Evolutionary conservation across 768 basidiomycete genomes (phyloP), one percentile per base, ranked within the genome.

Genomic region (Termitomyces sp.): DNA sequence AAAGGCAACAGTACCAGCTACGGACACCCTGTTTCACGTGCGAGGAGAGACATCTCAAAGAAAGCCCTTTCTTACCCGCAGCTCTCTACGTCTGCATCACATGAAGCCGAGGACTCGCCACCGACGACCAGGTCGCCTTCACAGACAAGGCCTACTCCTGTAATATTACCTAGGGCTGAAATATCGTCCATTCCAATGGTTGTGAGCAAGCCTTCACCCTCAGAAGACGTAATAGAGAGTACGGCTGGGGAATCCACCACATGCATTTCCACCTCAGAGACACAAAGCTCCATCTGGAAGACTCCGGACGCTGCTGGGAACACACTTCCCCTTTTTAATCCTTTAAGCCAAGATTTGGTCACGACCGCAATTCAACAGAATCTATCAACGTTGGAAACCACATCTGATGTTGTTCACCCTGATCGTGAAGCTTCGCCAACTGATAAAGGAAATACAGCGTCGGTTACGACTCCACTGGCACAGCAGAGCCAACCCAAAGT

Each of bases 81-180:
- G 5, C 34, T 57, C 28, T n/a, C n/a, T 34, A 44, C 47, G 26
- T 39, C 45, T 31, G n/a, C 36, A 29, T 51, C 54, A 28, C 20
- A 28, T 24, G 51, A 53, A 44, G 20, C 29, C 6, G 49, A 34
- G 26, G 46, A 44, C 18, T 51, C 42, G 18, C 42, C 49, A 20
- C 48, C 54, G 28, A 42, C 51, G 26, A 50, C 53, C 9, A 51
- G 54, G 46, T 29, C 61, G 5, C 54, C 58, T 36, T 63, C 58
- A 1, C 57, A 54, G 33, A 64, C 57, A 44, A 59, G 57, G 28
- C 60, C 63, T 45, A 44, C 54, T 2, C 58, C 61, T 39, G 57
- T 56, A 4, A 31, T 41, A n/a, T 20, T 61, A 41, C 51, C 22
- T 20, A 41, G 37, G 22, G 45, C 53, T 15, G 52, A 59, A 22